Evolutionary conservation across 1,284 basidiomycete species (phyloP).

Genomic region (Puccinia polysora): DNA sequence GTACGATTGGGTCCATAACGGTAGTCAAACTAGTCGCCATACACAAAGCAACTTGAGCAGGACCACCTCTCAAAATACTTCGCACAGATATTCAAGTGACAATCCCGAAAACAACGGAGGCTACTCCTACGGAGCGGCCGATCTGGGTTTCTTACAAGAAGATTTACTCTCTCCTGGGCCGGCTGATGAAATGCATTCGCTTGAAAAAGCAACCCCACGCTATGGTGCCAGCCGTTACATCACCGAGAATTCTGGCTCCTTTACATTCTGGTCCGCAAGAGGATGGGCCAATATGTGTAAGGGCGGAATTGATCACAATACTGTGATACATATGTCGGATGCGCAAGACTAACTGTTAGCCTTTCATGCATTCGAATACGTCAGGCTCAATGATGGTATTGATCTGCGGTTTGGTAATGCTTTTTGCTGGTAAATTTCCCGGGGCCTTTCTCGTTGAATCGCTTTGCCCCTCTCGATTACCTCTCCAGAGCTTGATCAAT

Average conservation of each 20-base stretch:
- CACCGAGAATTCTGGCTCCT: neutral
- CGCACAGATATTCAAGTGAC: slow-evolving; percentile 1
- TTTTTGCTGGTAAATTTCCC: slow-evolving; percentile 31
- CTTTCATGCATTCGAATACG: neutral
- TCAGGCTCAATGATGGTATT: slow-evolving; percentile 16
- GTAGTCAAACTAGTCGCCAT: neutral
- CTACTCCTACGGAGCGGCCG: slow-evolving; percentile 22
- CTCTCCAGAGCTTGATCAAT: neutral
- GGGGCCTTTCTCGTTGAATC: neutral
- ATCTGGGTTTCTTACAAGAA: slow-evolving; percentile 24
- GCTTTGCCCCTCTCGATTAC: neutral
- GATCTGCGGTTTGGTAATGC: slow-evolving; percentile 20
- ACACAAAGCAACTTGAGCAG: neutral
- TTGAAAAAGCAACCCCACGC: slow-evolving; percentile 18
- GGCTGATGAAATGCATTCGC: slow-evolving; percentile 35
- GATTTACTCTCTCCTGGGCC: slow-evolving; percentile 34
- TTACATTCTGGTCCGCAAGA: slow-evolving; percentile 19
- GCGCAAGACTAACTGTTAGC: neutral
- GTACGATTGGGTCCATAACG: slow-evolving; percentile 30
- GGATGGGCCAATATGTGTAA: slow-evolving; percentile 37
- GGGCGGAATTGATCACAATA: no score
- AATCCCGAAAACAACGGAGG: slow-evolving; percentile 4
- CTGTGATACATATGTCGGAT: neutral
- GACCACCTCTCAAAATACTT: neutral
- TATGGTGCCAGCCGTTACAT: slow-evolving; percentile 38